Conservation (phyloP, 495 filamentous ascomycete species). For the Pseudomonodictys pantanalensis region DNA sequence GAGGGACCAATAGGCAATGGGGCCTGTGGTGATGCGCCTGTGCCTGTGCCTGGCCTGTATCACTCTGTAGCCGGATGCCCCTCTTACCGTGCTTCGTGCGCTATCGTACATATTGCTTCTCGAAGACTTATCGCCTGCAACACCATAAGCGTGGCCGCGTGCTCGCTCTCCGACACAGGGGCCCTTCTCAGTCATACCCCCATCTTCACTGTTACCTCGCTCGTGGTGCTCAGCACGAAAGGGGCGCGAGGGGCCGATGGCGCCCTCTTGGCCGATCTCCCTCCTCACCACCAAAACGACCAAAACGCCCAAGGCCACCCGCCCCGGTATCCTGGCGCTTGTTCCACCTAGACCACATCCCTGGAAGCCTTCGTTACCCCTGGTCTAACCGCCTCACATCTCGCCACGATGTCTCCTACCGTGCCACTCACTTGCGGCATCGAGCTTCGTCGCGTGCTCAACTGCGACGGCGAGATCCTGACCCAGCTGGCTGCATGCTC, state of each 20-base stretch:
- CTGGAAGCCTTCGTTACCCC: constrained; percentile 14
- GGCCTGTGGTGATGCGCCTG: no score
- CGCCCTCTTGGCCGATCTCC: background rate
- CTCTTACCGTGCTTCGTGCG: no score
- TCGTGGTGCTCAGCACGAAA: background rate
- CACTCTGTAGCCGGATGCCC: no score
- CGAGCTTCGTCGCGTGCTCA: no score
- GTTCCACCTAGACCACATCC: constrained; percentile 1
- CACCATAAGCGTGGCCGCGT: constrained; percentile 8
- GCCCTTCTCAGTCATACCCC: background rate
- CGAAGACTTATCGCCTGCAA: background rate
- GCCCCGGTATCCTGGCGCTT: background rate
- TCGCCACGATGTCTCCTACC: constrained; percentile 1
- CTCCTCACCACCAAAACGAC: background rate
- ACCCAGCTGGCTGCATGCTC: no score
- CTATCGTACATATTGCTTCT: no score
- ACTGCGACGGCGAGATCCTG: no score
- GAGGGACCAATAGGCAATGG: background rate
- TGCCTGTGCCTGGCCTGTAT: constrained; percentile 1
- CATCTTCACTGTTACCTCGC: background rate
- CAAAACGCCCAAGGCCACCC: background rate
- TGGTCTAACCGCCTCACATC: constrained; percentile 18
- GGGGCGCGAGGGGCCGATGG: constrained; percentile 5
- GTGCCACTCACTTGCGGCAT: background rate
- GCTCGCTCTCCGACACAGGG: background rate